A percentile compares a stretch with the other conserved stretches of the same genome.
Evolutionary conservation across 2,329 filamentous ascomycete species (phyloP).

Genomic region (Pseudogymnoascus sp.): DNA sequence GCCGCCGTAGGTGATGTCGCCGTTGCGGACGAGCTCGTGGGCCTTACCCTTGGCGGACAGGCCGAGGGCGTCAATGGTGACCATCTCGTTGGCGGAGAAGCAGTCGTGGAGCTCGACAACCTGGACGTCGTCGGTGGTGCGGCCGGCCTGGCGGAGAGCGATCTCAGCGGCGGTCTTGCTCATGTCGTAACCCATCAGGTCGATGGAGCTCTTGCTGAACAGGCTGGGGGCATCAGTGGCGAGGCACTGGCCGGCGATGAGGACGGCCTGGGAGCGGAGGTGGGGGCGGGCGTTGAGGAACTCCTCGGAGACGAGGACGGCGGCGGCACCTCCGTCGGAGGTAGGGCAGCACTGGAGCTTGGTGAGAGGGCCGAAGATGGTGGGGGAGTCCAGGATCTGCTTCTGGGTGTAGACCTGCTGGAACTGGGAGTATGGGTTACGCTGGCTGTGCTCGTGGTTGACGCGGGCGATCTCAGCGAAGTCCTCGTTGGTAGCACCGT

Average conservation of each 20-base stretch:
- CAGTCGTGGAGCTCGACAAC: slow-evolving; percentile 95
- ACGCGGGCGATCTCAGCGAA: slow-evolving; percentile 91
- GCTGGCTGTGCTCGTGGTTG: slow-evolving; percentile 85
- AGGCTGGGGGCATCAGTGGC: slow-evolving; percentile 76
- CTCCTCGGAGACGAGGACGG: slow-evolving; percentile 76
- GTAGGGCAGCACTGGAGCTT: slow-evolving; percentile 99
- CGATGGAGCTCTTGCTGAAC: slow-evolving; percentile 74
- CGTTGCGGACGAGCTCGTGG: slow-evolving; percentile 78
- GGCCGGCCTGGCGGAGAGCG: slow-evolving; percentile 67
- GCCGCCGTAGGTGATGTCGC: slow-evolving; percentile 87
- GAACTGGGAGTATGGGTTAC: slow-evolving; percentile 98
- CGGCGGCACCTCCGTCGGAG: slow-evolving; percentile 83
- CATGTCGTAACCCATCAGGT: slow-evolving; percentile 87
- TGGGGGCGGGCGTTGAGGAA: slow-evolving; percentile 83
- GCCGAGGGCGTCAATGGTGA: slow-evolving; percentile 78
- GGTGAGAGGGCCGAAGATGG: slow-evolving; percentile 79
- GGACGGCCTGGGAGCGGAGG: slow-evolving; percentile 71
- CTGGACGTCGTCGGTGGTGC: slow-evolving; percentile 61
- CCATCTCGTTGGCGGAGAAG: slow-evolving; percentile 92
- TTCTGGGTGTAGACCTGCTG: slow-evolving; percentile 82
- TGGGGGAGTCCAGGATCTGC: slow-evolving; percentile 65
- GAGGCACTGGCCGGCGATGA: slow-evolving; percentile 80
- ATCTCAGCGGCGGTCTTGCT: slow-evolving; percentile 57
- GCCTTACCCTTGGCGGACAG: slow-evolving; percentile 73
- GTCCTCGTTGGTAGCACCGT: slow-evolving; percentile 74